phyloP scores from a whole-genome alignment of 2,329 filamentous ascomycete species.

The Calonectria pteridis region DNA sequence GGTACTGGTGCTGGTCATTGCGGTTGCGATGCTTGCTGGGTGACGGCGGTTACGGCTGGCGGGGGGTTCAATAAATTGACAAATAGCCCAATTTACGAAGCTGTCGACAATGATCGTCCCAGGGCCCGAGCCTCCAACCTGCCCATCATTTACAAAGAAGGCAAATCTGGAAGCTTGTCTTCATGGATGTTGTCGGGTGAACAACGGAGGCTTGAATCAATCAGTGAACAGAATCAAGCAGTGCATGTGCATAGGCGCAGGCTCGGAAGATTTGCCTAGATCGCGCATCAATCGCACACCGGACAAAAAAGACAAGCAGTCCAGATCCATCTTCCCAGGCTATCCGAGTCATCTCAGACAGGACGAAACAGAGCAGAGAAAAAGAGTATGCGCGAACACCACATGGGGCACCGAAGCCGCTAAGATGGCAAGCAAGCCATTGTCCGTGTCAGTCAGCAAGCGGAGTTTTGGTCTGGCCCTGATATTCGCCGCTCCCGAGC shows the following conservation, averaged over 20 bases:
- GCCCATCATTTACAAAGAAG: not conserved
- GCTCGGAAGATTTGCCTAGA: not conserved
- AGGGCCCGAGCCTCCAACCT: slow-evolving; percentile 8
- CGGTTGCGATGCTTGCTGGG: not conserved
- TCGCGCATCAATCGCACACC: not conserved
- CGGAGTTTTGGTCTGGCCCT: not conserved
- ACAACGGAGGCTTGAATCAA: not conserved
- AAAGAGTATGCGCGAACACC: not conserved
- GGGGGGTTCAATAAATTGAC: slow-evolving; percentile 6
- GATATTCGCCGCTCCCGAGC: not conserved
- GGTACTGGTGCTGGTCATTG: not conserved
- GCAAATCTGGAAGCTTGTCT: not conserved
- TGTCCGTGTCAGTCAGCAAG: slow-evolving; percentile 2
- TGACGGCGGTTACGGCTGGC: slow-evolving; percentile 10
- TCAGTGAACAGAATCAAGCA: not conserved
- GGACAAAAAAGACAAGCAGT: not conserved
- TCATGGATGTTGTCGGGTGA: not conserved
- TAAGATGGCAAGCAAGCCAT: not conserved
- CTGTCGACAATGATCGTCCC: not conserved
- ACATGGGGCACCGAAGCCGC: slow-evolving; percentile 11
- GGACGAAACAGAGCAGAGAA: slow-evolving; percentile 16
- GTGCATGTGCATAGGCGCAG: not conserved
- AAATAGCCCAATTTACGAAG: slow-evolving; percentile 10
- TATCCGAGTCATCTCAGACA: slow-evolving; percentile 18
- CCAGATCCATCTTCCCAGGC: not conserved